Evolutionary conservation across 352 stramenopile species (phyloP).

Genomic region (Phytopythium litorale): DNA sequence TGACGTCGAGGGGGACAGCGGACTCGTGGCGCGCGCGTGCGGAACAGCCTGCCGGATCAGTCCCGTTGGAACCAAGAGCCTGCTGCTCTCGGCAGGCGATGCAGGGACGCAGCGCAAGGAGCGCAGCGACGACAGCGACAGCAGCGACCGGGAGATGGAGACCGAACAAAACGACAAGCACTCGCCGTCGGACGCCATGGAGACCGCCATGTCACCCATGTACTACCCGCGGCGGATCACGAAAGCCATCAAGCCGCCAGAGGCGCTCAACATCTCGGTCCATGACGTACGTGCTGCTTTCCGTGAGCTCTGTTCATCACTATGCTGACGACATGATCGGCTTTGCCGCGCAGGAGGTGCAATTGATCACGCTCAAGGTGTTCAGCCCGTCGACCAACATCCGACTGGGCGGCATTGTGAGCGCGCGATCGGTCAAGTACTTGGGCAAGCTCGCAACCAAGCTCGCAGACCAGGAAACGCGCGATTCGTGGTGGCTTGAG

Average conservation of each 20-base stretch:
- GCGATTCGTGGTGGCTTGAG: slow-evolving; percentile 98
- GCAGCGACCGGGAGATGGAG: slow-evolving; percentile 25
- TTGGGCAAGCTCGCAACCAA: slow-evolving; percentile 92
- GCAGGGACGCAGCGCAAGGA: slow-evolving; percentile 13
- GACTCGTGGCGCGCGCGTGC: slow-evolving; percentile 95
- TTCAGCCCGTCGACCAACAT: slow-evolving; percentile 85
- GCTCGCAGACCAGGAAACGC: slow-evolving; percentile 95
- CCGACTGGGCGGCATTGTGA: slow-evolving; percentile 81
- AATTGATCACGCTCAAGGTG: slow-evolving; percentile 93
- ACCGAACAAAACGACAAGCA: slow-evolving; percentile 31
- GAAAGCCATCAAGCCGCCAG: slow-evolving; percentile 42
- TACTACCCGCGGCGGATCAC: slow-evolving; percentile 50
- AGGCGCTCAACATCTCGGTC: slow-evolving; percentile 71
- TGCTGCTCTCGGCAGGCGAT: slow-evolving; percentile 8
- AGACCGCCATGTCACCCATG: slow-evolving; percentile 41
- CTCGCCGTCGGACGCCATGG: slow-evolving; percentile 21
- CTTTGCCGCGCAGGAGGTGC: slow-evolving; percentile 74
- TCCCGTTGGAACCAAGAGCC: slow-evolving; percentile 56
- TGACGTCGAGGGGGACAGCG: slow-evolving; percentile 98
- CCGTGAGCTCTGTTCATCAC: slow-evolving; percentile 5
- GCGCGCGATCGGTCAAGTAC: slow-evolving; percentile 87
- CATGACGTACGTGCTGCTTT: slow-evolving; percentile 41
- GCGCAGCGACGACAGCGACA: slow-evolving; percentile 33
- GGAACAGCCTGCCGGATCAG: slow-evolving; percentile 90
- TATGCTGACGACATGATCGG: not conserved